phyloP scores from a whole-genome alignment of 257 asterid species.

The Nicotiana sylvestris region DNA sequence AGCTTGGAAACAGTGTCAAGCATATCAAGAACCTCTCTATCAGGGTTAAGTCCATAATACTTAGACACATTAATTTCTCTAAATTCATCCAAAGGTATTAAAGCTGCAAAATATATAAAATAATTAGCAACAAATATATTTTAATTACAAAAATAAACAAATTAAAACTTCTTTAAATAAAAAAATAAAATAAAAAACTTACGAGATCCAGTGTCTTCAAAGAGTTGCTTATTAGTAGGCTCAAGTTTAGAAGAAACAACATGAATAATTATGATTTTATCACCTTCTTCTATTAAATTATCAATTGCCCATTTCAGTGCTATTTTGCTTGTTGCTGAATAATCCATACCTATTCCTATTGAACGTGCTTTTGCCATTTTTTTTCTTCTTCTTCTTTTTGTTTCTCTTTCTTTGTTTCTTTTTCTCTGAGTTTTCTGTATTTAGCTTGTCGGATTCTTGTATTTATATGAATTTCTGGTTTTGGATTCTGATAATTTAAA shows the following conservation, averaged over 20 bases:
- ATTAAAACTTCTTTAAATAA: background rate
- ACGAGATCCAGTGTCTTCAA: conserved; percentile 80
- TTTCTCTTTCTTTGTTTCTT: background rate
- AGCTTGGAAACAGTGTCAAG: conserved; percentile 46
- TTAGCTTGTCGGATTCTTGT: background rate
- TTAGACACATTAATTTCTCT: conserved; percentile 52
- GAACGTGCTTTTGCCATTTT: conserved; percentile 41
- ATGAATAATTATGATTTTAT: conserved; percentile 54
- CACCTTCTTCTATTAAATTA: conserved; percentile 58
- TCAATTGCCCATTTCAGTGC: conserved; percentile 61
- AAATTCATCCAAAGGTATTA: conserved; percentile 69
- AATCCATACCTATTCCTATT: conserved; percentile 71
- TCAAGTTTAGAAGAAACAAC: conserved; percentile 68
- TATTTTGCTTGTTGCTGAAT: conserved; percentile 63
- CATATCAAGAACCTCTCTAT: conserved; percentile 67
- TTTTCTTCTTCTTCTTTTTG: background rate
- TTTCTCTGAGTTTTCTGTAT: background rate
- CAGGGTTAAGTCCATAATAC: conserved; percentile 64
- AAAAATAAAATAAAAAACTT: background rate
- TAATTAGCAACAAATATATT: background rate
- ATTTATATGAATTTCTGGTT: background rate
- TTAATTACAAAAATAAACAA: background rate
- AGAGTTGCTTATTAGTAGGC: conserved; percentile 62
- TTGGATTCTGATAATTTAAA: background rate
- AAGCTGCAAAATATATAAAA: conserved; percentile 33